A percentile compares a stretch with the other conserved stretches of the same genome.
Conservation (phyloP, 352 stramenopile species). For the Phytopythium helicoides region DNA sequence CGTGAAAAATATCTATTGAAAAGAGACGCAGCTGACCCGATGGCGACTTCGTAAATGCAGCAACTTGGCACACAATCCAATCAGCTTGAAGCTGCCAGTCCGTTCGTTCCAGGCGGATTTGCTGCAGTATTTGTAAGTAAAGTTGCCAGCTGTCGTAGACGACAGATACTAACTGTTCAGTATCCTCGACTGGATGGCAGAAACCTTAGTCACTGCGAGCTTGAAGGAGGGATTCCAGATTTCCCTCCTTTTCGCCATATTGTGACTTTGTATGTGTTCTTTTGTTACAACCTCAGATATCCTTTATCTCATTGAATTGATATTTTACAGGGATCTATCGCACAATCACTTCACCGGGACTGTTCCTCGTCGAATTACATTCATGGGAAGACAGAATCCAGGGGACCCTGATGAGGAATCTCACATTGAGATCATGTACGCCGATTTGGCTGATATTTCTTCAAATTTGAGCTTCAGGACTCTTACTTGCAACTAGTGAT, state of each 20-base stretch:
- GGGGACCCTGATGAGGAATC: conserved; percentile 53
- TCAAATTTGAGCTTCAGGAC: not conserved
- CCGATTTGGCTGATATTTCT: not conserved
- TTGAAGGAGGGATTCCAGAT: not conserved
- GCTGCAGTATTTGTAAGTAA: conserved; percentile 46
- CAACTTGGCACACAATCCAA: conserved; percentile 46
- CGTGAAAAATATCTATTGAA: too few relatives aligned
- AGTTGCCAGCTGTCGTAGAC: too few relatives aligned
- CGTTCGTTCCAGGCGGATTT: conserved; percentile 44
- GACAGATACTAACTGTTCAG: too few relatives aligned
- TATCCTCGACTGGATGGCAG: not conserved
- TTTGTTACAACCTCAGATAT: conserved; percentile 41
- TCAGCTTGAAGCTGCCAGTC: conserved; percentile 28
- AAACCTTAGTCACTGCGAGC: conserved; percentile 2
- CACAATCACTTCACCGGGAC: conserved; percentile 43
- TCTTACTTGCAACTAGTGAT: conserved; percentile 21
- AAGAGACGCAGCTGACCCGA: too few relatives aligned
- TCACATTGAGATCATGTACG: conserved; percentile 41
- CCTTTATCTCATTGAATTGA: not conserved
- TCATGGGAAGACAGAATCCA: conserved; percentile 44
- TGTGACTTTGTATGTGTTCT: not conserved
- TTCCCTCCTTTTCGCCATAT: conserved; percentile 7
- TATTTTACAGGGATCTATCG: conserved; percentile 43
- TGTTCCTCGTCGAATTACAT: conserved; percentile 30
- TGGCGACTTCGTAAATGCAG: too few relatives aligned